These are phyloP conservation scores for Teratosphaeria pseudoeucalypti DNA, from an alignment of 2,329 filamentous ascomycete genomes.

Conservation along the genomic window DNA sequence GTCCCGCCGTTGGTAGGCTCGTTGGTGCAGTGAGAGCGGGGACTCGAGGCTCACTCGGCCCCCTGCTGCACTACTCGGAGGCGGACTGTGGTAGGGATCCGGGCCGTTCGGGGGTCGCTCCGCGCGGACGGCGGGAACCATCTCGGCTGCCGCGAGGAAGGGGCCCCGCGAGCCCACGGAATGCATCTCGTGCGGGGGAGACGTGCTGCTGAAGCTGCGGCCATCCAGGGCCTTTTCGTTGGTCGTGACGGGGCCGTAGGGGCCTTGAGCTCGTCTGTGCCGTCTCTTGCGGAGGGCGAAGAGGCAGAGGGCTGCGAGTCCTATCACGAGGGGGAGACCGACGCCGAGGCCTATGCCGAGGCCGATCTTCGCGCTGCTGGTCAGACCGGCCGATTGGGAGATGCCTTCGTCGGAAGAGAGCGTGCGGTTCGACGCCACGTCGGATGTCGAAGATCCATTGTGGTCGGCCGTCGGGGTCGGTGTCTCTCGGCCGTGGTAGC, in stretches of 20 bases:
- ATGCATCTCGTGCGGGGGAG: constrained; percentile 4
- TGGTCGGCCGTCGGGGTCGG: not conserved
- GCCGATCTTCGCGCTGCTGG: constrained; percentile 3
- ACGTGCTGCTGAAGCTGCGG: constrained; percentile 1
- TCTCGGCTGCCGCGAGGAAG: not conserved
- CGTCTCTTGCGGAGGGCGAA: constrained; percentile 2
- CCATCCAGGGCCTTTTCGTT: constrained; percentile 4
- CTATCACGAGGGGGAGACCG: constrained; percentile 3
- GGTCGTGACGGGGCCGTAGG: constrained; percentile 4
- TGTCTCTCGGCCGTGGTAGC: not conserved
- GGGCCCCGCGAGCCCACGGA: not conserved
- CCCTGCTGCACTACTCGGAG: not conserved
- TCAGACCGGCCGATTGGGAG: not conserved
- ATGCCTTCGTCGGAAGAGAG: not conserved
- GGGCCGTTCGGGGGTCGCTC: not conserved
- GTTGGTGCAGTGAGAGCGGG: not conserved
- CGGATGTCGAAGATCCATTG: not conserved
- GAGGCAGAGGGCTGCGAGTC: not conserved
- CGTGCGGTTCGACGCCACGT: not conserved
- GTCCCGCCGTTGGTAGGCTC: not conserved
- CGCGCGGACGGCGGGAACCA: not conserved
- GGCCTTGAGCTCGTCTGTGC: not conserved
- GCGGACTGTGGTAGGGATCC: not conserved
- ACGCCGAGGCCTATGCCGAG: constrained; percentile 6
- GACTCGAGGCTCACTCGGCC: not conserved